A percentile compares a stretch with the other conserved stretches of the same genome.
Evolutionary conservation across 768 basidiomycete species (phyloP).

Genomic region (Lanmaoa rubissima): DNA sequence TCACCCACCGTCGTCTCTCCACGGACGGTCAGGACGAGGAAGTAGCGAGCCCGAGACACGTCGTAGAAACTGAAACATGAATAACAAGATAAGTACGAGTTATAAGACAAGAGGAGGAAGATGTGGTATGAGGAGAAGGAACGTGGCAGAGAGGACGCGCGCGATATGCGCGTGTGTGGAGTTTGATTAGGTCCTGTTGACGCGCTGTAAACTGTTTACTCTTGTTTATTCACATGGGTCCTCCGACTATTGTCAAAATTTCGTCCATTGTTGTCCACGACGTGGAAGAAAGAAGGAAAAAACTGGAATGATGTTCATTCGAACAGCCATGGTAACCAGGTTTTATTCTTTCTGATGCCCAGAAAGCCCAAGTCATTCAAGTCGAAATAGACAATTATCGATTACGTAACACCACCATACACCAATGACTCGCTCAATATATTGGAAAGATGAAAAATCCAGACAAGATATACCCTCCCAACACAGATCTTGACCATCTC

Average conservation of each 20-base stretch:
- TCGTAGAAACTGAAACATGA: constrained; percentile 67
- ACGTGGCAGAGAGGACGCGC: constrained; percentile 2
- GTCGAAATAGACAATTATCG: not conserved
- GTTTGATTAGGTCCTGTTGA: not conserved
- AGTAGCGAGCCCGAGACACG: constrained; percentile 70
- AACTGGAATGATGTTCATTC: not conserved
- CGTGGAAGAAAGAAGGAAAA: not conserved
- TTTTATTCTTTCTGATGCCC: not conserved
- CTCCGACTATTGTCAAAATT: not conserved
- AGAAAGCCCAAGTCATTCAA: not conserved
- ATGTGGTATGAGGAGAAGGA: not conserved
- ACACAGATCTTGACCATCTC: not conserved
- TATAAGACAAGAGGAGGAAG: not conserved
- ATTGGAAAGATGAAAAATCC: not conserved
- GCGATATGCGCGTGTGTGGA: constrained; percentile 6
- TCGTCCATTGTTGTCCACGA: not conserved
- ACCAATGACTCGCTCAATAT: not conserved
- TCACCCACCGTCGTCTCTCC: constrained; percentile 71
- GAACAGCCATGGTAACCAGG: not conserved
- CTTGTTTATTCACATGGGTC: constrained; percentile 24
- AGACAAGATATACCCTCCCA: not conserved
- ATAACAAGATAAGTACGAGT: not conserved
- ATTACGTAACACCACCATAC: constrained; percentile 14
- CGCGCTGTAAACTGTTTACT: constrained; percentile 17
- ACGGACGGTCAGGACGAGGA: constrained; percentile 69